Evolutionary conservation across 108 stramenopile species (phyloP).

Genomic region (Fistulifera solaris): DNA sequence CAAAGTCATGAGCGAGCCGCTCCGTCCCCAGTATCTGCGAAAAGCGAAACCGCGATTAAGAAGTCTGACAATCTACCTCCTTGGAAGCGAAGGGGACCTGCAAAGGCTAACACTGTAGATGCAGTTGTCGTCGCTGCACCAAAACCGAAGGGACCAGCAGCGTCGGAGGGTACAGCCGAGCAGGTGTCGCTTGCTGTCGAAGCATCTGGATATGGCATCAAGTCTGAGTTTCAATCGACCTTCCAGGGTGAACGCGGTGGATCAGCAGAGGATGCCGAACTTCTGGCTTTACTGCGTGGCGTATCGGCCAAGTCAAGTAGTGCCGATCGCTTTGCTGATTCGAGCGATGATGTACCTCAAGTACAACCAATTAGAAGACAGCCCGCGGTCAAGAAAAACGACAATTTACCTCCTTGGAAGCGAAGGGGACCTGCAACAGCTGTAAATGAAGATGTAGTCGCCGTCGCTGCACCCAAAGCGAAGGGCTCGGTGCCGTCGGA

Average conservation of each 20-base stretch:
- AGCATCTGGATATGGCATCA: conserved; percentile 11
- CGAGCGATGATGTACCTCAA: not conserved
- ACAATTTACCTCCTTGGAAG: conserved; percentile 19
- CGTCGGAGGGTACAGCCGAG: not conserved
- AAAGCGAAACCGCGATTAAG: not conserved
- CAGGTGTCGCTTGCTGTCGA: not conserved
- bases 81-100: not conserved
- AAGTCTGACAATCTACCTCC: not conserved
- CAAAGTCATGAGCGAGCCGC: not conserved
- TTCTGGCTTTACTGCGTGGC: conserved; percentile 54
- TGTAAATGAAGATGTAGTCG: not conserved
- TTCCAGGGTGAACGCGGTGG: conserved; percentile 61
- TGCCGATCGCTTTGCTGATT: conserved; percentile 34
- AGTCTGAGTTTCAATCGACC: conserved; percentile 18
- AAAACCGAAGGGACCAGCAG: conserved; percentile 1
- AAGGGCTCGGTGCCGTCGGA: not conserved
- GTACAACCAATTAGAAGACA: too few species aligned
- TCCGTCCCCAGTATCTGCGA: not conserved
- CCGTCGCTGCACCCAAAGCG: not conserved
- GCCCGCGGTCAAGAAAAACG: not conserved
- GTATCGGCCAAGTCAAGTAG: conserved; percentile 43
- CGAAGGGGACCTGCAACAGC: conserved; percentile 2
- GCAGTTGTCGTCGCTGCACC: conserved; percentile 1
- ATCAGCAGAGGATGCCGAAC: conserved; percentile 55
- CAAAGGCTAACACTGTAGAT: not conserved